Conservation (phyloP, 2,329 filamentous ascomycete genomes). For the Lasiodiplodia citricola region DNA sequence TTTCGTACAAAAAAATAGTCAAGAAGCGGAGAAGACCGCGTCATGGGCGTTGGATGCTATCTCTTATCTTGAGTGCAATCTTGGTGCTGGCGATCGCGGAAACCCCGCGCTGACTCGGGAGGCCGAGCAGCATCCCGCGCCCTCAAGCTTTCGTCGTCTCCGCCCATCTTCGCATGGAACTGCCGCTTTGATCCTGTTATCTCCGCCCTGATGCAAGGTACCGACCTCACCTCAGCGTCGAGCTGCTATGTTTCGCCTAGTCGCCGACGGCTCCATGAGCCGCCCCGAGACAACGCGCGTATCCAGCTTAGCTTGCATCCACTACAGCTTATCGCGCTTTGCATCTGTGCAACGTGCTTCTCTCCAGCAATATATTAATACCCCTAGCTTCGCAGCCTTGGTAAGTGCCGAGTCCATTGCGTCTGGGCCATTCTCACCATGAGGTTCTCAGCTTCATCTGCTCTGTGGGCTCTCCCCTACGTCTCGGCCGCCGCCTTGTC, state of each 20-base stretch:
- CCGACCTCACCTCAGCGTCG: neutral
- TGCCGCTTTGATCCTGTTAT: conserved; percentile 6
- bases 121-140: neutral
- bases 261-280: neutral
- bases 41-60: neutral
- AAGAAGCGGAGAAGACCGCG: neutral
- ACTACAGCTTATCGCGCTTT: neutral
- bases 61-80: conserved; percentile 1
- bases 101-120: conserved; percentile 13
- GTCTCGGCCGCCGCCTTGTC: conserved; percentile 30
- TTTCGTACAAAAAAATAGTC: neutral
- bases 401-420: neutral
- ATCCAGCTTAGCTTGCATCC: neutral
- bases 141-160: conserved; percentile 1
- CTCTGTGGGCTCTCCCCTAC: neutral
- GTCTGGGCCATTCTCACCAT: neutral
- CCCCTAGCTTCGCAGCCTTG: neutral
- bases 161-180: conserved; percentile 2
- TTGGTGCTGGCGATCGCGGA: neutral
- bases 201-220: conserved; percentile 17
- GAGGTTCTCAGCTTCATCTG: neutral
- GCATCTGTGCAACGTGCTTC: neutral
- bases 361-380: neutral
- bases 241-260: conserved; percentile 14
- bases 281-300: neutral